Evolutionary conservation across 345 rosid genomes (phyloP), one percentile per base, ranked within the genome.

Genomic region (Cardamine occulta): DNA sequence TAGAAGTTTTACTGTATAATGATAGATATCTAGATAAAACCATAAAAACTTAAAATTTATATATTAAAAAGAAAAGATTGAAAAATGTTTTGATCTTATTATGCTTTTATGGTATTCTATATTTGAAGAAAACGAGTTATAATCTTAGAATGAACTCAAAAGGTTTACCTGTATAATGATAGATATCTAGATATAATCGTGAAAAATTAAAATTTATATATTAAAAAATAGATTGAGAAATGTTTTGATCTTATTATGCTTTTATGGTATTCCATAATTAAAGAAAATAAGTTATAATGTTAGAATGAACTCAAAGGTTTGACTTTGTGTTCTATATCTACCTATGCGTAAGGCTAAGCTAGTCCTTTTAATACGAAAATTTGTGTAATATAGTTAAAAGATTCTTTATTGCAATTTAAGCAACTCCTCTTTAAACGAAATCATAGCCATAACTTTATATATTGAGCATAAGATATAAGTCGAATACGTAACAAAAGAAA

Each of bases 261-360:
- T 53, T 66, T 12, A 4, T 66, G 54, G 61, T 74, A 66, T 48
- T 35, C 61, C 67, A 47, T 32, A 67, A 49, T 67, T 11, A 7
- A 67, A 49, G 60, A 47, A n/a, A 66, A 26, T 34, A 17, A 67
- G 39, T 37, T 26, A 75, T 26, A 51, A 48, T 67, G 68, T 49
- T 75, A 53, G 51, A 58, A 59, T 49, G 54, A 60, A 68, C 74
- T 51, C 74, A 59, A 75, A 75, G 24, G 48, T 74, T 75, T 68
- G 79, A 68, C 79, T 51, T 18, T 59, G 67, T 62, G 17, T 32
- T 64, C 57, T 28, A 8, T 52, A 32, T 52, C 45, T 48, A 32
- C 67, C 12, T 28, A 49, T 66, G 67, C 53, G 28, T 66, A 63
- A 18, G 63, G 23, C 23, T 66, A 51, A 23, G 32, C 73, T 74